Percentiles rank a stretch among this genome's conserved stretches.
Conservation (phyloP, 2,329 filamentous ascomycete genomes). For the Metarhizium brunneum region DNA sequence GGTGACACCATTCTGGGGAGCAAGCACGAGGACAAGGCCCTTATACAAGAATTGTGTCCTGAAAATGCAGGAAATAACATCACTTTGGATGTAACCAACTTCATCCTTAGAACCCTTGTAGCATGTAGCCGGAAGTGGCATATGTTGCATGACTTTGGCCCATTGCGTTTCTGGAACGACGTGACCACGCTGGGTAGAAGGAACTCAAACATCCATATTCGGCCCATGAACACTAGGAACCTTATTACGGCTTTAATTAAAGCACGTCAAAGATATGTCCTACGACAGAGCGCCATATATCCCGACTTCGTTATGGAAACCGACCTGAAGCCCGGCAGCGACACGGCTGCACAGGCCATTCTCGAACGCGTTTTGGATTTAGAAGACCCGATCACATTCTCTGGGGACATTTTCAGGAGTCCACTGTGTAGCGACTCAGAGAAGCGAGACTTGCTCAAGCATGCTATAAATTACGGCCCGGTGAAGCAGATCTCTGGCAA, state of each 20-base stretch:
- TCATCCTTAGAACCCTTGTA: not conserved
- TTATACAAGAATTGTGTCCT: not conserved
- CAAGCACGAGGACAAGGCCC: not conserved
- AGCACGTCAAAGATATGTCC: not conserved
- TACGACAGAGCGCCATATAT: not conserved
- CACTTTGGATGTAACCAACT: not conserved
- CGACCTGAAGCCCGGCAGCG: not conserved
- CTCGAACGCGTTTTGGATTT: not conserved
- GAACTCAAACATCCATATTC: not conserved
- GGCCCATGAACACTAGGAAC: not conserved
- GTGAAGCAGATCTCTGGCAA: slow-evolving; percentile 5
- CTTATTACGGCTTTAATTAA: not conserved
- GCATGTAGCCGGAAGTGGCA: not conserved
- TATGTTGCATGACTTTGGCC: not conserved
- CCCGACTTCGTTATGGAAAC: not conserved
- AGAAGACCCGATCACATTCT: not conserved
- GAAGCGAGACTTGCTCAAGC: not conserved
- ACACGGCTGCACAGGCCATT: not conserved
- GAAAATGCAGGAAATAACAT: not conserved
- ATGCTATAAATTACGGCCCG: slow-evolving; percentile 4
- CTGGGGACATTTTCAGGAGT: slow-evolving; percentile 1
- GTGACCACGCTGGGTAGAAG: not conserved
- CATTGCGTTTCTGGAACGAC: not conserved
- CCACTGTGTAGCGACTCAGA: slow-evolving; percentile 2
- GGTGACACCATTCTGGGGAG: not conserved